phyloP scores from a whole-genome alignment of 176 grass and related monocot genomes.

The Cocos nucifera region DNA sequence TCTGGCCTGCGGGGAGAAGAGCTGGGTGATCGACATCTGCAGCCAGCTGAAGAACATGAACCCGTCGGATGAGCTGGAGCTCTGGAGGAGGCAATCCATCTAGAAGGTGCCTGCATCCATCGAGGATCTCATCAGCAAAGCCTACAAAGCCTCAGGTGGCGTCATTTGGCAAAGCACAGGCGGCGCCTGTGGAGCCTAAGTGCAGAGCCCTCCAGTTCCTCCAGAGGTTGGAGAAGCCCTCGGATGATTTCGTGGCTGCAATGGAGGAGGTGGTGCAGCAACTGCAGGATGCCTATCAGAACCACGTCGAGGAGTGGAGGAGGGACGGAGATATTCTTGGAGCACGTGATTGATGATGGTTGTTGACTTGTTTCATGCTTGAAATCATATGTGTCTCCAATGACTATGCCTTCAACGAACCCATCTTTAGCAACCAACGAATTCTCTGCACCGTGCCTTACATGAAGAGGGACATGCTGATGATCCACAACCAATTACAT shows the following conservation, averaged over 20 bases:
- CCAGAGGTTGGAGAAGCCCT: constrained; percentile 18
- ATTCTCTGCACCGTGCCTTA: constrained; percentile 63
- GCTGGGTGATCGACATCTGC: too few species aligned
- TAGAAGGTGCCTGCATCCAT: constrained; percentile 37
- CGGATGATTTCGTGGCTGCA: constrained; percentile 29
- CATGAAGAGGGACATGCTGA: constrained; percentile 63
- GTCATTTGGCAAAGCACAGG: constrained; percentile 39
- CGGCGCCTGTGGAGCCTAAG: constrained; percentile 69
- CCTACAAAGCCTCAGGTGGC: constrained; percentile 59
- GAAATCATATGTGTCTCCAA: constrained; percentile 40
- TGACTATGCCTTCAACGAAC: constrained; percentile 64
- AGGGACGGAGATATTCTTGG: constrained; percentile 28
- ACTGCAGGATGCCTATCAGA: constrained; percentile 41
- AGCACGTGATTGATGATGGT: constrained; percentile 63
- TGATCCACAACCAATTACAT: constrained; percentile 81
- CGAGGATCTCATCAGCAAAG: constrained; percentile 42
- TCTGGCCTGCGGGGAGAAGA: too few species aligned
- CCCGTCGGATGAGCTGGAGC: too few species aligned
- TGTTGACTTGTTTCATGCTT: constrained; percentile 46
- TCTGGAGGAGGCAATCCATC: too few species aligned
- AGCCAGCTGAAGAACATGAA: too few species aligned
- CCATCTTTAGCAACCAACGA: constrained; percentile 64
- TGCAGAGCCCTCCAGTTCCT: constrained; percentile 59
- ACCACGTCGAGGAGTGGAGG: constrained; percentile 28
- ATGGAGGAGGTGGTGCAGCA: constrained; percentile 21